These are phyloP conservation scores for Oxalis stricta DNA, from an alignment of 441 rosid species.

Conservation along the genomic window DNA sequence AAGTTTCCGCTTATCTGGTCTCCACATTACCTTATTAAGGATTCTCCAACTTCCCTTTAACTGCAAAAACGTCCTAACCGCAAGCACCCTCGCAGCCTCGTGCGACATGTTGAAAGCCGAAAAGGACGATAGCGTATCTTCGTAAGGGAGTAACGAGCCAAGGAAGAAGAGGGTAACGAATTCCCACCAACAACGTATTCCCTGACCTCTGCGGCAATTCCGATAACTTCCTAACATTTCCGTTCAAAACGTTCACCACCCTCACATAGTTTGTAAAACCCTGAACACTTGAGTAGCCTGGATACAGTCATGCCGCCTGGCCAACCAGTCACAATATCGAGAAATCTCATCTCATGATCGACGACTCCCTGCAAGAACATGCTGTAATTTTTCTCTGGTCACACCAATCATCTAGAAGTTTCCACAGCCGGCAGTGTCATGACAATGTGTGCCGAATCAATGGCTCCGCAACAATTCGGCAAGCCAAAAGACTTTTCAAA, in stretches of 20 bases:
- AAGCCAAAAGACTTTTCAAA: constrained; percentile 50
- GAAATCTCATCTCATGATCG: constrained; percentile 79
- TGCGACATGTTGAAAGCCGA: constrained; percentile 37
- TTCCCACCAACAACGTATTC: constrained; percentile 66
- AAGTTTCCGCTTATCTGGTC: constrained; percentile 80
- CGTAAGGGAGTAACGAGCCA: constrained; percentile 78
- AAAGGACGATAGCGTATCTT: constrained; percentile 20
- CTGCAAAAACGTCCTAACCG: constrained; percentile 58
- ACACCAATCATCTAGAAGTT: constrained; percentile 91
- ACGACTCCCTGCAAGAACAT: constrained; percentile 85
- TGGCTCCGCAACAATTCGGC: constrained; percentile 83
- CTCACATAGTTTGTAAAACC: constrained; percentile 66
- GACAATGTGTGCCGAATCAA: constrained; percentile 72
- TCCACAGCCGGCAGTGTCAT: constrained; percentile 93
- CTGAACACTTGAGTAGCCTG: constrained; percentile 58
- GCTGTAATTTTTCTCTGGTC: constrained; percentile 79
- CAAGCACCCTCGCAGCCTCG: constrained; percentile 52
- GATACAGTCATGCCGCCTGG: constrained; percentile 81
- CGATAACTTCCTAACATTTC: constrained; percentile 24
- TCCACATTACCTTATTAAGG: constrained; percentile 91
- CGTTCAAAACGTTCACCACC: constrained; percentile 49
- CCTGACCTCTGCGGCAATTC: constrained; percentile 32
- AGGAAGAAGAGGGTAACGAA: constrained; percentile 65
- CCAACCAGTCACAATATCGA: constrained; percentile 84
- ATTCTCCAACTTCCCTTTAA: constrained; percentile 90